A percentile compares a stretch with the other conserved stretches of the same genome.
Evolutionary conservation across 257 asterid genomes (phyloP).

Genomic region (Nicotiana undulata): DNA sequence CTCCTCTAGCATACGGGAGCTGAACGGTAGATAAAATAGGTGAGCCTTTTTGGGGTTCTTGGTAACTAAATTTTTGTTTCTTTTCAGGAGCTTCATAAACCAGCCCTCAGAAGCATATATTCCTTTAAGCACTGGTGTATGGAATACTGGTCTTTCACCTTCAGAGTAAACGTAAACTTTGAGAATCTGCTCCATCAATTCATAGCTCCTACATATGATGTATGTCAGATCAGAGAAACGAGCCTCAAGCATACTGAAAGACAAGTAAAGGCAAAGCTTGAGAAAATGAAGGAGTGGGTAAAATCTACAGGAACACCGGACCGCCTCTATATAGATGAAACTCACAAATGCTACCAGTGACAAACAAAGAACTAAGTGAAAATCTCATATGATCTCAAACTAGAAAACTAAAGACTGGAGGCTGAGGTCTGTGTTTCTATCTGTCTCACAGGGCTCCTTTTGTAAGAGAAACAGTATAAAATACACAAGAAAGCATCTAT

Average conservation of each 20-base stretch:
- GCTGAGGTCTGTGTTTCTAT: not conserved
- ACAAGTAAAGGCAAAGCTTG: not conserved
- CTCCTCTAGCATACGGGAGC: conserved; percentile 45
- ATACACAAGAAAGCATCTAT: not conserved
- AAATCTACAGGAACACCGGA: not conserved
- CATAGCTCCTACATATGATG: conserved; percentile 61
- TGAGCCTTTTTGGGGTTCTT: conserved; percentile 59
- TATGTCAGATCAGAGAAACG: not conserved
- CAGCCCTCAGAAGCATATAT: conserved; percentile 89
- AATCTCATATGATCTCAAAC: not conserved
- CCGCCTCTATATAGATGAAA: not conserved
- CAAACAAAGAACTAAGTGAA: not conserved
- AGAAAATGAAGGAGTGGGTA: not conserved
- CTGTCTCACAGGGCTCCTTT: not conserved
- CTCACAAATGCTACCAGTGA: not conserved
- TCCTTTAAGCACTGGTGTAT: conserved; percentile 66
- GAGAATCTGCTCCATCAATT: conserved; percentile 70
- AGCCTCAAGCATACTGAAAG: not conserved
- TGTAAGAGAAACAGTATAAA: not conserved
- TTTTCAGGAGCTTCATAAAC: conserved; percentile 69
- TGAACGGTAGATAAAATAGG: conserved; percentile 71
- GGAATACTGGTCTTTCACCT: conserved; percentile 73
- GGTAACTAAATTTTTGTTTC: conserved; percentile 44
- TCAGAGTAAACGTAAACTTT: conserved; percentile 65
- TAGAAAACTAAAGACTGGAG: not conserved